phyloP scores from a whole-genome alignment of 2,329 filamentous ascomycete species.

The Podosphaera xanthii region DNA sequence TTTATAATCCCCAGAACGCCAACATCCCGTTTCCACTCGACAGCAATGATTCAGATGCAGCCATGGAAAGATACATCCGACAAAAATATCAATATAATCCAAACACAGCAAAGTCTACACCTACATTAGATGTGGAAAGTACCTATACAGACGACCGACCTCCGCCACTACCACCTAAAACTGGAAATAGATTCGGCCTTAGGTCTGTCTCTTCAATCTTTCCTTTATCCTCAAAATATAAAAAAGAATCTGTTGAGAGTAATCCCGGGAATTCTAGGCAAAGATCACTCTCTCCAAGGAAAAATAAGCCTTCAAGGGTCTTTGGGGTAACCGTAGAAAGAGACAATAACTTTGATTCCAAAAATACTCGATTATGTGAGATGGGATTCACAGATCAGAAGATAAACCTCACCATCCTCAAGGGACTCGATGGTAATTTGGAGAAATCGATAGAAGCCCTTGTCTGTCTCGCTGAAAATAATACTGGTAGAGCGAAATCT shows the following conservation, averaged over 20 bases:
- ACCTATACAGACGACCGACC: conserved; percentile 28
- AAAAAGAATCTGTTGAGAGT: conserved; percentile 9
- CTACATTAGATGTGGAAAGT: conserved; percentile 16
- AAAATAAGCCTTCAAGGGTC: conserved; percentile 36
- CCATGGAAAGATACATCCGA: conserved; percentile 86
- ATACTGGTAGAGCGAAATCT: conserved; percentile 15
- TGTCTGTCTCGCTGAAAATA: conserved; percentile 57
- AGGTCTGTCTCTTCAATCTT: conserved; percentile 36
- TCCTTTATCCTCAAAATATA: conserved; percentile 26
- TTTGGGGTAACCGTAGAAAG: conserved; percentile 46
- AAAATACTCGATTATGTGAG: conserved; percentile 54
- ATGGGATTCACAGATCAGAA: conserved; percentile 82
- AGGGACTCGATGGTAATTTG: conserved; percentile 62
- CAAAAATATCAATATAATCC: conserved; percentile 62
- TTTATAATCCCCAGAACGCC: conserved; percentile 69
- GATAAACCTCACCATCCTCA: conserved; percentile 59
- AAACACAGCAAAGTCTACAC: conserved; percentile 24
- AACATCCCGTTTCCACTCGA: conserved; percentile 73
- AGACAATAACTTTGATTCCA: conserved; percentile 43
- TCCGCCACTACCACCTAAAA: conserved; percentile 36
- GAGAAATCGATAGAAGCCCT: conserved; percentile 71
- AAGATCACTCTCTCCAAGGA: conserved; percentile 10
- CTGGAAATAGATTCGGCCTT: conserved; percentile 36
- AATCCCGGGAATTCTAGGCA: conserved; percentile 1
- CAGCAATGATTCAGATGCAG: conserved; percentile 74